Percentiles rank a stretch among this genome's conserved stretches.
Evolutionary conservation across 2,329 filamentous ascomycete genomes (phyloP).

Genomic region (Trichoderma sp.): DNA sequence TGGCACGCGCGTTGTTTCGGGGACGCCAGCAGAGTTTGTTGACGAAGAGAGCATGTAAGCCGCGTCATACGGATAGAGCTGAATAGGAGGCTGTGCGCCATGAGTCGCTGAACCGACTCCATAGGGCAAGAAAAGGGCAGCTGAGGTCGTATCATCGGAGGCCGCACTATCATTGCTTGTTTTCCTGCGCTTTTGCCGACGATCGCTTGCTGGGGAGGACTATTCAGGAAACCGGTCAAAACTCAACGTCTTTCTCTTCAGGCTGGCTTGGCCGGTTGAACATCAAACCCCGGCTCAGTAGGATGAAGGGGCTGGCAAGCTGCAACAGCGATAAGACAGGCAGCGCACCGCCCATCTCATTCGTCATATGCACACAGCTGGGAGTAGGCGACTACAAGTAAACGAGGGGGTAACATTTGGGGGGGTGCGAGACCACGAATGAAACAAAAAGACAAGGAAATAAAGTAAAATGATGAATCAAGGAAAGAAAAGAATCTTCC

Average conservation of each 20-base stretch:
- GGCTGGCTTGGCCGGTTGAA: constrained; percentile 17
- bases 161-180: not conserved
- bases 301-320: constrained; percentile 10
- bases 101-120: not conserved
- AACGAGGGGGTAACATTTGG: constrained; percentile 21
- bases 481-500: not conserved
- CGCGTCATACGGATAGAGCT: not conserved
- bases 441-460: not conserved
- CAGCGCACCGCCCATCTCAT: constrained; percentile 9
- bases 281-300: constrained; percentile 17
- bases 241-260: not conserved
- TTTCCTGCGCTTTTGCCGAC: constrained; percentile 25
- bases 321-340: constrained; percentile 9
- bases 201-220: not conserved
- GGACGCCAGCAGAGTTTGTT: not conserved
- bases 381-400: constrained; percentile 11
- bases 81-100: not conserved
- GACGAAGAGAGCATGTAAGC: constrained; percentile 1
- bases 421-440: constrained; percentile 8
- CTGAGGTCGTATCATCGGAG: not conserved
- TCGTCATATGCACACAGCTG: not conserved
- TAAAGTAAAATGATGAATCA: not conserved
- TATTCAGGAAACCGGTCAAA: constrained; percentile 28
- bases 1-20: not conserved
- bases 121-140: not conserved